phyloP scores from a whole-genome alignment of 2,329 filamentous ascomycete genomes.

The Fusarium sublunatum region DNA sequence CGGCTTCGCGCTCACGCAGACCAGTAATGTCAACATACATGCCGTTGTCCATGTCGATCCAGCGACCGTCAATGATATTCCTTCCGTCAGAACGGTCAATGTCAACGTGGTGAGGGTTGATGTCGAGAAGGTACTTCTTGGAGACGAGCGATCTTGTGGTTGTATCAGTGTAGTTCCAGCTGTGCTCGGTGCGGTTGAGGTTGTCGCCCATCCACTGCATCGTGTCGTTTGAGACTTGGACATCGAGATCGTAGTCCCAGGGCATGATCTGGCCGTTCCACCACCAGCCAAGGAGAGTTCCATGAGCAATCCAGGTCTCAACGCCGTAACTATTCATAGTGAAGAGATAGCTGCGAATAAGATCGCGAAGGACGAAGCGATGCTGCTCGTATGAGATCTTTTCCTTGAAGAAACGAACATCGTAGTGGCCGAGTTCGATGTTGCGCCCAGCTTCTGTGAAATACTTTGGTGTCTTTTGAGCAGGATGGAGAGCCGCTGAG shows the following conservation, averaged over 20 bases:
- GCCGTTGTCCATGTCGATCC: slow-evolving; percentile 81
- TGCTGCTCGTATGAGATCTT: slow-evolving; percentile 75
- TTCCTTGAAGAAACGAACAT: slow-evolving; percentile 73
- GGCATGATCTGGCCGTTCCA: slow-evolving; percentile 84
- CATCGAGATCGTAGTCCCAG: slow-evolving; percentile 88
- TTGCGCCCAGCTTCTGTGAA: slow-evolving; percentile 73
- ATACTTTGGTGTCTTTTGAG: slow-evolving; percentile 62
- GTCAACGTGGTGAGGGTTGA: slow-evolving; percentile 77
- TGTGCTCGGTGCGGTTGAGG: slow-evolving; percentile 75
- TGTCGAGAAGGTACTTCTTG: slow-evolving; percentile 75
- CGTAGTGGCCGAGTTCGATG: slow-evolving; percentile 76
- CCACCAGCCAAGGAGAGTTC: slow-evolving; percentile 88
- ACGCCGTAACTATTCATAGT: slow-evolving; percentile 72
- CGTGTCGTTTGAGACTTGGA: slow-evolving; percentile 77
- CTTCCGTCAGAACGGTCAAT: slow-evolving; percentile 72
- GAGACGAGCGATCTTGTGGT: slow-evolving; percentile 54
- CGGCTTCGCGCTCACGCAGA: slow-evolving; percentile 72
- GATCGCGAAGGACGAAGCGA: slow-evolving; percentile 72
- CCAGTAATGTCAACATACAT: slow-evolving; percentile 88
- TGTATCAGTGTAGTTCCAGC: slow-evolving; percentile 61
- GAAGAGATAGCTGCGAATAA: slow-evolving; percentile 79
- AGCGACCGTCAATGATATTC: slow-evolving; percentile 87
- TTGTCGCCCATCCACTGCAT: slow-evolving; percentile 72
- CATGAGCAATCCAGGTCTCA: slow-evolving; percentile 89
- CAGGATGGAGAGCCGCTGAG: slow-evolving; percentile 1